Evolutionary conservation across 805 yeast genomes (phyloP).

Genomic region (Lipomyces spencermartinsiae): DNA sequence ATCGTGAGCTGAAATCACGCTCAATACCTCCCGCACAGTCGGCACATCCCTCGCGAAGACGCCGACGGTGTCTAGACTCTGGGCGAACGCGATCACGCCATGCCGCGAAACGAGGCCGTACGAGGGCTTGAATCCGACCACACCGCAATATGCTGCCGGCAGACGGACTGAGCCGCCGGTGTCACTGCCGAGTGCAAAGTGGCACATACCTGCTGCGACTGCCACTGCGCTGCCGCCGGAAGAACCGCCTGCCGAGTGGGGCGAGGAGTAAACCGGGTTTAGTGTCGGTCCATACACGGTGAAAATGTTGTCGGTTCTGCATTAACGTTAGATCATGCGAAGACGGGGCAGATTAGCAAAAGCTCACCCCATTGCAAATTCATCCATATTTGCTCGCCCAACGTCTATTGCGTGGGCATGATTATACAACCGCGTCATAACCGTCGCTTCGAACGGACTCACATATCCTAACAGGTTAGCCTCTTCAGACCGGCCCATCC

Average conservation of each 20-base stretch:
- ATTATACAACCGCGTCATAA: constrained; percentile 57
- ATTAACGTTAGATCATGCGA: not conserved
- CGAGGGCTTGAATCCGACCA: constrained; percentile 88
- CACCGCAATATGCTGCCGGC: constrained; percentile 88
- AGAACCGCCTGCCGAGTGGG: constrained; percentile 79
- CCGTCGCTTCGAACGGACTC: constrained; percentile 86
- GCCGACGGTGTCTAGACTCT: constrained; percentile 94
- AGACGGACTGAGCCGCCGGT: constrained; percentile 96
- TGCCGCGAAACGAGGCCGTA: constrained; percentile 91
- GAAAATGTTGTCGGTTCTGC: constrained; percentile 46
- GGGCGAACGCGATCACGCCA: constrained; percentile 94
- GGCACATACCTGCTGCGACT: constrained; percentile 72
- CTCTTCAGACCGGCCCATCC: not conserved
- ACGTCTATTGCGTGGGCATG: constrained; percentile 57
- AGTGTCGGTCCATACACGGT: constrained; percentile 45
- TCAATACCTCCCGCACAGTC: constrained; percentile 57
- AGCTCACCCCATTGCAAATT: constrained; percentile 90
- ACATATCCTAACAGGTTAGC: constrained; percentile 50
- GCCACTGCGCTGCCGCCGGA: constrained; percentile 97
- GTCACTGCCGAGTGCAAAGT: constrained; percentile 83
- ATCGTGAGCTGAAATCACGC: constrained; percentile 61
- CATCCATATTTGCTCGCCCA: constrained; percentile 93
- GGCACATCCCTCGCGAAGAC: constrained; percentile 62
- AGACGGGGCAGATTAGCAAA: not conserved
- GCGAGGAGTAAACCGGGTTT: constrained; percentile 53